phyloP scores from a whole-genome alignment of 306 rosid species.

The Cotoneaster glaucophyllus region DNA sequence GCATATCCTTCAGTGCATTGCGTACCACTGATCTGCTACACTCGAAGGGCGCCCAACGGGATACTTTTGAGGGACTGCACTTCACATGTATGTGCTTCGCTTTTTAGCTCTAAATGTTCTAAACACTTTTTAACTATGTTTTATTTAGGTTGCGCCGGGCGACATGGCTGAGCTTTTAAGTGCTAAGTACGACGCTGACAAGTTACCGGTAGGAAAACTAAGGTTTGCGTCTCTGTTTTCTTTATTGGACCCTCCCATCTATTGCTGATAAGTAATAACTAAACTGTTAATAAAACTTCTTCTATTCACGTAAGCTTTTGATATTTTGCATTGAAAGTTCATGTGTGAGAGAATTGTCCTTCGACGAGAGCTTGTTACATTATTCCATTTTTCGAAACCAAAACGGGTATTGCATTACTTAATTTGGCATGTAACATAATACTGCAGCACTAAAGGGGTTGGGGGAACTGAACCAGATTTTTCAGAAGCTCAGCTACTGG shows the following conservation, averaged over 20 bases:
- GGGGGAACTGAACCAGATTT: conserved; percentile 74
- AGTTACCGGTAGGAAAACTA: conserved; percentile 70
- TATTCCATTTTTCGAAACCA: neutral
- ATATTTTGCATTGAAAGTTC: neutral
- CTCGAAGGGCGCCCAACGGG: neutral
- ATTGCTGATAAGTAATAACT: neutral
- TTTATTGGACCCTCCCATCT: neutral
- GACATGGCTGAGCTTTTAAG: conserved; percentile 76
- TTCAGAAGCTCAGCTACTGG: conserved; percentile 50
- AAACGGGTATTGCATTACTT: neutral
- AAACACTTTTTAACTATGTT: neutral
- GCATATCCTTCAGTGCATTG: neutral
- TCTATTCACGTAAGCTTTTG: neutral
- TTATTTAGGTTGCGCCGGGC: conserved; percentile 76
- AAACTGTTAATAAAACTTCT: neutral
- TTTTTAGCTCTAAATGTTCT: neutral
- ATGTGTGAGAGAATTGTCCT: neutral
- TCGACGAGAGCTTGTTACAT: neutral
- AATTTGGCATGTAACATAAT: neutral
- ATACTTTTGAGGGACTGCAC: neutral
- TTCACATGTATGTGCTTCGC: neutral
- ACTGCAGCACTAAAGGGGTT: conserved; percentile 77
- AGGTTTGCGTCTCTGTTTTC: conserved; percentile 45
- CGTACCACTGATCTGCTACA: neutral
- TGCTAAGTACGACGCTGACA: conserved; percentile 70